Base-by-base conservation (phyloP, 129 eudicot genomes). In the Pulicaria dysenterica region DNA sequence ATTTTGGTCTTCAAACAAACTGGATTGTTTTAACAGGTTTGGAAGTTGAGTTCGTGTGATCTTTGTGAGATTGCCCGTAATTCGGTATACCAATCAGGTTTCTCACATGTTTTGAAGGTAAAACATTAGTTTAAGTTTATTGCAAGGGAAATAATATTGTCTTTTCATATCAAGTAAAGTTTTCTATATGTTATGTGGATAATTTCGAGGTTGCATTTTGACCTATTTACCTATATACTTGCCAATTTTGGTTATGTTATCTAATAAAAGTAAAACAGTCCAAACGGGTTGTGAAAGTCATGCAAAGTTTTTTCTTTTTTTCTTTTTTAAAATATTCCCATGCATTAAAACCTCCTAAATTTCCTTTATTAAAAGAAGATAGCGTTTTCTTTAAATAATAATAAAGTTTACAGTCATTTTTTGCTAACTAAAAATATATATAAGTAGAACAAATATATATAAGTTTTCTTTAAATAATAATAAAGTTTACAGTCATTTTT, bases 51-150 rank as follows among this genome's bases (percentile, higher is more conserved):
- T 72, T 70, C 99, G 3, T 94, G 99, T 74, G 99, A 94, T 80
- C 80, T 94, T 48, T 94, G 99, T 78, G 99, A 94, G 88, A 88
- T 94, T 42, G 99, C 99, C 31, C 96, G 96, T 66, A 94, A 94
- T 79, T 94, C 99, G 0, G 99, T 94, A 42, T 85, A 88, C 72
- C 99, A 94, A 67, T 94, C 99, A 43, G 99, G 99, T 64, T 94
- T 94, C 74, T 90, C 99, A 40, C 99, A 94, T 88, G 94, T 84
- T 76, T 56, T 85, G 38, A 93, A 93, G 98, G 98, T 93, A 83
- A 55, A 44, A 3, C 4, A 8, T 10, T 13, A 34, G 40, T 24
- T 34, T 10, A 24, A 24, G 41, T 58, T 57, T 57, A 19, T 14
- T 57, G 17, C 3, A 8, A 24, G 13, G 34, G 63, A 57, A 24